Evolutionary conservation across 441 rosid genomes (phyloP), one percentile per base, ranked within the genome.

Genomic region (Biscutella laevigata): DNA sequence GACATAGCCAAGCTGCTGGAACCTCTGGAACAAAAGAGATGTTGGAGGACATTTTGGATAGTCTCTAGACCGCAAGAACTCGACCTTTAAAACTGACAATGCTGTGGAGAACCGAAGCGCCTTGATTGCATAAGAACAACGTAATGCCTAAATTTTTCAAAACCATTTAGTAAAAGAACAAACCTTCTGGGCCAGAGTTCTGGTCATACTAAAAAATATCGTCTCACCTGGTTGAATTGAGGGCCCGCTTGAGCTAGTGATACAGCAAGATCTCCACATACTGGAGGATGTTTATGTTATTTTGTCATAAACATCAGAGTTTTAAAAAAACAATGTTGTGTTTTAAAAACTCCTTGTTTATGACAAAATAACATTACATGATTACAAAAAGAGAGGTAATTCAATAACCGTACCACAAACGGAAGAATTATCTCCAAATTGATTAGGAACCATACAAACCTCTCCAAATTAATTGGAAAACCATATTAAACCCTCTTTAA

Each of bases 231-330:
- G 66, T 95, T 86, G 79, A 92, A 92, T 64, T 88, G 97, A 30
- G 97, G 99, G 53, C 99, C 89, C 46, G 95, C 78, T 73, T 94
- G 99, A 55, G 97, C 92, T 57, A 94, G 73, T 33, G 99, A 80
- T 52, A 94, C 96, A 58, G 97, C 95, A 74, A 94, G 95, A 77
- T 86, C 97, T 54, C 97, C 96, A 69, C 95, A 94, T 51, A 89
- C 81, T 38, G 97, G 96, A 70, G 96, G n/a, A n/a, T n/a, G n/a
- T n/a, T n/a, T n/a, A n/a, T n/a, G n/a, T n/a, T n/a, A n/a, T n/a
- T n/a, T n/a, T n/a, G n/a, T n/a, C n/a, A n/a, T n/a, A n/a, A n/a
- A n/a, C n/a, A n/a, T n/a, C n/a, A n/a, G n/a, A n/a, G n/a, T n/a
- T n/a, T n/a, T n/a, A n/a, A n/a, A n/a, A n/a, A n/a, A n/a, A n/a